Evolutionary conservation across 306 rosid genomes (phyloP).

Genomic region (Pueraria montana): DNA sequence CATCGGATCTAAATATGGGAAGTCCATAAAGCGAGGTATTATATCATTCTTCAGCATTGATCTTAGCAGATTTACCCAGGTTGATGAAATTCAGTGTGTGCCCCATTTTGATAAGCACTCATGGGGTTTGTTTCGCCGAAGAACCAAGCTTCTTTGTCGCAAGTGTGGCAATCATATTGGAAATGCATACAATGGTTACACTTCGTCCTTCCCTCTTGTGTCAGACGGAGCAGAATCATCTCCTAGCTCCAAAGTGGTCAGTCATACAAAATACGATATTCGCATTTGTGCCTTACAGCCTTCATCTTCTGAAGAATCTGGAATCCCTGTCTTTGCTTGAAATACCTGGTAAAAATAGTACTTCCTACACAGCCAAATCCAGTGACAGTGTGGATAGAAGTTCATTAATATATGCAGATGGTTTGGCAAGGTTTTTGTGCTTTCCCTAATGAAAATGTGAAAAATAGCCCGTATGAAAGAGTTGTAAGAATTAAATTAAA

Average conservation of each 20-base stretch:
- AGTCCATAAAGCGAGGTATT: slow-evolving; percentile 86
- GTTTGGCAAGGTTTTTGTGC: slow-evolving; percentile 39
- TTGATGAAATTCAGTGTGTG: slow-evolving; percentile 78
- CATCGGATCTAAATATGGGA: slow-evolving; percentile 88
- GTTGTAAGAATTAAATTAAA: slow-evolving; percentile 43
- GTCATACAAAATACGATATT: slow-evolving; percentile 74
- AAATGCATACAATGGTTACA: slow-evolving; percentile 62
- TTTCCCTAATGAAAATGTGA: slow-evolving; percentile 42
- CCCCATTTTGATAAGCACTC: slow-evolving; percentile 80
- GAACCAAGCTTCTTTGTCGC: slow-evolving; percentile 91
- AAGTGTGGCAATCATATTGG: slow-evolving; percentile 88
- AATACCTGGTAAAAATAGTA: slow-evolving; percentile 42
- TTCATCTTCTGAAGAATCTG: slow-evolving; percentile 76
- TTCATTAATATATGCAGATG: slow-evolving; percentile 32
- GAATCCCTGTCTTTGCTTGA: slow-evolving; percentile 48
- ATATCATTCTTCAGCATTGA: slow-evolving; percentile 85
- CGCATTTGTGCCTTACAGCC: slow-evolving; percentile 84
- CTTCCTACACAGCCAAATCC: slow-evolving; percentile 34
- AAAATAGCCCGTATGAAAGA: slow-evolving; percentile 7
- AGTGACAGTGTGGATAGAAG: slow-evolving; percentile 23
- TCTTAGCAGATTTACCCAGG: slow-evolving; percentile 87
- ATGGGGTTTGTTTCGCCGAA: slow-evolving; percentile 89
- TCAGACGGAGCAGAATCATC: slow-evolving; percentile 65
- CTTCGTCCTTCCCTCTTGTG: slow-evolving; percentile 58
- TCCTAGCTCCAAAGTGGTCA: slow-evolving; percentile 47